Base-by-base conservation (phyloP, 352 stramenopile species). In the Globisporangium radiosum region DNA sequence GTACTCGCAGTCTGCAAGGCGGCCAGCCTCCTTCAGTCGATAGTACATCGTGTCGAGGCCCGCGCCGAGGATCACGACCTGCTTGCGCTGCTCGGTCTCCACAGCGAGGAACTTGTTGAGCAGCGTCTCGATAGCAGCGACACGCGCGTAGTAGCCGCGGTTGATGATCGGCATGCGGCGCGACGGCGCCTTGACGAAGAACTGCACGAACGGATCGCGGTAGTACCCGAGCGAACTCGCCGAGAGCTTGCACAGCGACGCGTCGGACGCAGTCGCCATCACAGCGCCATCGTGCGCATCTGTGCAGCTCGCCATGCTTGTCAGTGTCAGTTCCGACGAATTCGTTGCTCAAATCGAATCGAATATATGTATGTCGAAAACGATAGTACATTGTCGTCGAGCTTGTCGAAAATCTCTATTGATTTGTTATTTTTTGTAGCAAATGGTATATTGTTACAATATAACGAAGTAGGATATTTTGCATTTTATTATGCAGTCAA, bases 81-180 rank as follows among this genome's bases (percentile, higher is more conserved):
- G 86, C 25, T 75, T 80, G 40, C 15, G 44, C 4, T 55, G 45
- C 5, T 55, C 56, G 11, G 39, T 51, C 39, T 53, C 48, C 40
- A 55, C 53, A 33, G 58, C 59, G 8, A 96, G 60, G 56, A 94
- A 96, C 37, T 72, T 74, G 33, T 67, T 70, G 56, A 96, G 70
- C 15, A 96, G 71, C 48, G 63, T 63, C 68, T 94, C 81, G 47
- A 96, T 66, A 3, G 76, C 81, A 5, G 73, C 70, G 25, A 94
- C 85, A 14, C 87, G 85, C 9, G 87, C 85, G 67, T 94, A 96
- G 67, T 96, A 96, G 1, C 87, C 87, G 54, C 87, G 83, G 61
- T 96, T 94, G 62, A 96, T 96, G 57, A 96, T 76, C 25, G 87
- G 87, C 85, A 94, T 92, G 62, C 85, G 84, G 33, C 84, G 81